phyloP scores from a whole-genome alignment of 1,284 basidiomycete species.

The Moniliophthora roreri region DNA sequence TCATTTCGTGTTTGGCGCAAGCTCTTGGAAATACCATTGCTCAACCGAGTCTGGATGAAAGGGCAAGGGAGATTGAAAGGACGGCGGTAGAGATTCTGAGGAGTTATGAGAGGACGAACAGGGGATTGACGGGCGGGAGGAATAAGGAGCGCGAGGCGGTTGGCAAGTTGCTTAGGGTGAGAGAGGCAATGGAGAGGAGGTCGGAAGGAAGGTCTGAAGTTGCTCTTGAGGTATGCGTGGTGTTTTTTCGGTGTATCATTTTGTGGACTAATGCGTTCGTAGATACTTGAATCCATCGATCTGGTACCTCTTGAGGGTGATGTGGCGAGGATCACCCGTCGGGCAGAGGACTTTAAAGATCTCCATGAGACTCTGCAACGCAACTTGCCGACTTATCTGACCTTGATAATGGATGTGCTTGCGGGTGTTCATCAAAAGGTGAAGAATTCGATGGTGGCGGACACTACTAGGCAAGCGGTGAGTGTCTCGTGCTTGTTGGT shows the following conservation, averaged over 20 bases:
- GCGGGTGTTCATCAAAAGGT: constrained; percentile 76
- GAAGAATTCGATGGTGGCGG: constrained; percentile 74
- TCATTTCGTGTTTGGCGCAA: constrained; percentile 85
- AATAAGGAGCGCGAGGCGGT: constrained; percentile 74
- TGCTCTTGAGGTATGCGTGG: constrained; percentile 73
- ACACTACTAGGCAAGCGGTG: constrained; percentile 74
- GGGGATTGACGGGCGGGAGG: constrained; percentile 54
- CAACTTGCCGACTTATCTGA: constrained; percentile 87
- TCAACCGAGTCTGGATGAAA: constrained; percentile 68
- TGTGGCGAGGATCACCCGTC: constrained; percentile 80
- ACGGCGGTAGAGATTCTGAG: constrained; percentile 84
- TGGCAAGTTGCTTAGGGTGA: constrained; percentile 76
- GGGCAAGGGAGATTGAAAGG: constrained; percentile 68
- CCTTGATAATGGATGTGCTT: constrained; percentile 93
- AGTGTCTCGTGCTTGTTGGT: constrained; percentile 23
- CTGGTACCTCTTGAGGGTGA: constrained; percentile 89
- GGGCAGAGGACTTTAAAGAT: constrained; percentile 89
- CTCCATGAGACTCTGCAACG: constrained; percentile 85
- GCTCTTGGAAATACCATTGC: constrained; percentile 86
- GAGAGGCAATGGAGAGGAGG: constrained; percentile 82
- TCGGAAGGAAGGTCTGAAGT: constrained; percentile 72
- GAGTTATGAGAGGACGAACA: constrained; percentile 83
- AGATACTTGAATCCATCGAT: constrained; percentile 89
- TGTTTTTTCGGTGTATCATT: constrained; percentile 9
- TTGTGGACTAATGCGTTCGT: constrained; percentile 6